Percentiles rank a stretch among this genome's conserved stretches.
These are phyloP conservation scores for Alternaria arbusti DNA, from an alignment of 2,329 filamentous ascomycete genomes.

Conservation along the genomic window DNA sequence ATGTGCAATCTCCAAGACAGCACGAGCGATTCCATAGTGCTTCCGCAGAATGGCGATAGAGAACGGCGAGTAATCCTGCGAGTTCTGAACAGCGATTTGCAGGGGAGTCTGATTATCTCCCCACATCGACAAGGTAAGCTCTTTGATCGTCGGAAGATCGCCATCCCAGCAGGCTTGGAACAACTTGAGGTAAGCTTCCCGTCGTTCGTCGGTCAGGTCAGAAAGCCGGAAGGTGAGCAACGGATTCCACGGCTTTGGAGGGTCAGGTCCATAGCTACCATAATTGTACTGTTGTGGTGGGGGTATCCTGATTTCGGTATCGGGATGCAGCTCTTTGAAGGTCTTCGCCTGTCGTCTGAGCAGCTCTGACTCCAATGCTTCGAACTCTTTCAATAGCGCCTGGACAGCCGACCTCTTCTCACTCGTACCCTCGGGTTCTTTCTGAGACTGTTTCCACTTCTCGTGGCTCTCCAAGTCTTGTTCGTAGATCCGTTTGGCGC, in stretches of 20 bases:
- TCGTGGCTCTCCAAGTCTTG: slow-evolving; percentile 42
- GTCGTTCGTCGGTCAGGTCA: slow-evolving; percentile 61
- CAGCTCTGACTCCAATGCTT: slow-evolving; percentile 62
- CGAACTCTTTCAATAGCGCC: slow-evolving; percentile 59
- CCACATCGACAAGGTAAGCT: slow-evolving; percentile 67
- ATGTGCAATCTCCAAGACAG: slow-evolving; percentile 72
- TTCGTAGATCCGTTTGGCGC: slow-evolving; percentile 48
- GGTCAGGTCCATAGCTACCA: slow-evolving; percentile 4
- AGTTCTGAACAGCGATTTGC: slow-evolving; percentile 66
- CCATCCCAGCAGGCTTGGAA: slow-evolving; percentile 77
- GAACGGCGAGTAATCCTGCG: slow-evolving; percentile 64
- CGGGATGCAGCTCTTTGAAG: slow-evolving; percentile 69
- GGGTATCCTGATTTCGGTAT: slow-evolving; percentile 5
- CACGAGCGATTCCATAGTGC: slow-evolving; percentile 67
- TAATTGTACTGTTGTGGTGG: not conserved
- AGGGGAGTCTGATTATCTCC: slow-evolving; percentile 61
- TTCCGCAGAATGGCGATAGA: slow-evolving; percentile 71
- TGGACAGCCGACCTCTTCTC: slow-evolving; percentile 66
- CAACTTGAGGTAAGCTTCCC: slow-evolving; percentile 68
- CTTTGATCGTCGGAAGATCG: slow-evolving; percentile 70
- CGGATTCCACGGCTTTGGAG: slow-evolving; percentile 20
- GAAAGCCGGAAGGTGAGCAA: slow-evolving; percentile 53
- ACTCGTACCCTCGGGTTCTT: slow-evolving; percentile 38
- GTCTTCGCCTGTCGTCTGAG: slow-evolving; percentile 68
- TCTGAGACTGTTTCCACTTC: slow-evolving; percentile 17